These are phyloP conservation scores for Cyclostephanos tholiformis DNA, from an alignment of 108 stramenopile species.

Conservation along the genomic window DNA sequence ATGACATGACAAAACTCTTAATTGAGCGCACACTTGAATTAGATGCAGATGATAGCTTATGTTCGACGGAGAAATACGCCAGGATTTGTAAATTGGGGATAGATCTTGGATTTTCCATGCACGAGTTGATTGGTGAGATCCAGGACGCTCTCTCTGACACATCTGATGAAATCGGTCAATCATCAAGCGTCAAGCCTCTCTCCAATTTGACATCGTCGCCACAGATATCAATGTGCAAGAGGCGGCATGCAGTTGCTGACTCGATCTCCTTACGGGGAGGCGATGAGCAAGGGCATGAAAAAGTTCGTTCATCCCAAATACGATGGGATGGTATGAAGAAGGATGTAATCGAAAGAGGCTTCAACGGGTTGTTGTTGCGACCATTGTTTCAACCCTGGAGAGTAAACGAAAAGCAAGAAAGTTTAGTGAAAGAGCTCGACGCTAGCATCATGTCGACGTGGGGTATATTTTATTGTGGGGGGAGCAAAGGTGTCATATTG, in stretches of 20 bases:
- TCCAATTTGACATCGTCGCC: no score
- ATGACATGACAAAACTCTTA: slow-evolving; percentile 19
- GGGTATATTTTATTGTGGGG: slow-evolving; percentile 53
- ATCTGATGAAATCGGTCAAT: neutral
- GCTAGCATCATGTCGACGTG: slow-evolving; percentile 31
- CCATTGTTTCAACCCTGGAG: slow-evolving; percentile 43
- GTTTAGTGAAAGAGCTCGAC: slow-evolving; percentile 27
- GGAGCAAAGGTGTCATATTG: slow-evolving; percentile 30
- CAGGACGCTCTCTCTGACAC: neutral
- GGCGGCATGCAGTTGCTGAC: no score
- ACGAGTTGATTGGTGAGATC: slow-evolving; percentile 2
- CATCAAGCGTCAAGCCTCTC: neutral
- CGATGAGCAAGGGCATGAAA: no score
- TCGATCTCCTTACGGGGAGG: no score
- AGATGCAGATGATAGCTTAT: slow-evolving; percentile 1
- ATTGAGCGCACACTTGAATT: neutral
- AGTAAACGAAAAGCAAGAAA: slow-evolving; percentile 11
- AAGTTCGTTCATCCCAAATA: neutral
- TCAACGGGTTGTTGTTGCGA: slow-evolving; percentile 5
- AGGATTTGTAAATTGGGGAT: neutral
- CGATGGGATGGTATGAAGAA: slow-evolving; percentile 14
- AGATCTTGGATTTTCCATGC: slow-evolving; percentile 10
- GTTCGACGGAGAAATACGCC: slow-evolving; percentile 9
- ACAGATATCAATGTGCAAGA: no score
- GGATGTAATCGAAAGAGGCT: neutral